Evolutionary conservation across 805 yeast species (phyloP), one percentile per base, ranked within the genome.

Genomic region (Candida silvicultrix): DNA sequence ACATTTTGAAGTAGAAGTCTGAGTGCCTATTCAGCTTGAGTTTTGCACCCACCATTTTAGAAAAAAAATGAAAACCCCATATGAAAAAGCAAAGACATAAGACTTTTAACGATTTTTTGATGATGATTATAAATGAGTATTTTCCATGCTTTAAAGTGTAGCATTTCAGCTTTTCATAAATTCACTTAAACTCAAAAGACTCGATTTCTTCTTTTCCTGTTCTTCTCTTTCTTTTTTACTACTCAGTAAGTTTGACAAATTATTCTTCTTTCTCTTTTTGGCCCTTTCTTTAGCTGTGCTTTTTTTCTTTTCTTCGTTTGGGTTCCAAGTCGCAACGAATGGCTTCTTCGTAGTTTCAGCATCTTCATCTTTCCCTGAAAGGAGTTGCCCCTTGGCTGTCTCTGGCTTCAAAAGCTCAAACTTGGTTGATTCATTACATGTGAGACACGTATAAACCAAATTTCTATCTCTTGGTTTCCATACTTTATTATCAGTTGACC

Each of bases 221-320:
- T 59, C 60, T 48, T 67, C 65, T 23, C 64, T 67, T 39, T 65
- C 63, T 48, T 69, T 71, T 58, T 73, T 77, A 44, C 65, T 63
- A 31, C 64, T 63, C 34, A 78, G 57, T 49, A 78, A 53, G 45
- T 60, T 68, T 3, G 70, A 60, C 22, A 77, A 59, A 18, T 71
- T 67, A 47, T 67, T 73, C 55, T 65, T 65, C 56, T 73, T 76
- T 40, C 77, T 63, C 60, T 74, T 76, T 55, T 74, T 77, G 16
- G 71, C 65, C 40, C 76, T 60, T 20, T 66, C 67, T 51, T 68
- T 71, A 1, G 70, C 65, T 28, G 41, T 45, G 19, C 45, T 51
- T 3, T 37, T 47, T 34, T 41, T 48, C 51, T 19, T 53, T 53
- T 48, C 50, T 41, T 36, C 45, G 43, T 28, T 28, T 22, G 29